Evolutionary conservation across 2,329 filamentous ascomycete species (phyloP).

Genomic region (Pyrenophora seminiperda): DNA sequence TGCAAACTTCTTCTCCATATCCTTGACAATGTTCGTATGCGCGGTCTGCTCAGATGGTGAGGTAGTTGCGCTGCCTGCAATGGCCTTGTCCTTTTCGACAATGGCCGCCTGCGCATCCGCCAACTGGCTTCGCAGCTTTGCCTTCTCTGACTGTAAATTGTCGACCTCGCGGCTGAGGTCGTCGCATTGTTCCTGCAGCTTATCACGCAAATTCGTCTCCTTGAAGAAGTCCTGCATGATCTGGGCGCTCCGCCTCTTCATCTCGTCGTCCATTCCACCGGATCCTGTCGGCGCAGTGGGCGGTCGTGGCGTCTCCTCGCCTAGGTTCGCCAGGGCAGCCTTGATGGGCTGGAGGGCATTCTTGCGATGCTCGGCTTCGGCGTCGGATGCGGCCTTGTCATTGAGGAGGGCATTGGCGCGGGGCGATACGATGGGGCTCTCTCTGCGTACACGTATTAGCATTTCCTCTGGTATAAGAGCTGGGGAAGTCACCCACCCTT

Average conservation of each 20-base stretch:
- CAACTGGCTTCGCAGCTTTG: conserved; percentile 40
- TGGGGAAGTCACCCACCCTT: conserved; percentile 8
- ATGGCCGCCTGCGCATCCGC: conserved; percentile 39
- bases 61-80: conserved; percentile 26
- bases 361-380: conserved; percentile 40
- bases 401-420: conserved; percentile 33
- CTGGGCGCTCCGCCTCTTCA: conserved; percentile 39
- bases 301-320: conserved; percentile 35
- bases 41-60: conserved; percentile 23
- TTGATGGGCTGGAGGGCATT: conserved; percentile 35
- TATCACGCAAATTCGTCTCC: conserved; percentile 45
- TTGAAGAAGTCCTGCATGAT: conserved; percentile 50
- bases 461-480: neutral
- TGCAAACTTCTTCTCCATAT: conserved; percentile 46
- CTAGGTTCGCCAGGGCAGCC: conserved; percentile 38
- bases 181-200: conserved; percentile 44
- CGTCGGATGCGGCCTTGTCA: conserved; percentile 45
- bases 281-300: conserved; percentile 42
- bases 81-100: conserved; percentile 39
- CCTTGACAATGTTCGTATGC: conserved; percentile 36
- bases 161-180: conserved; percentile 41
- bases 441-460: conserved; percentile 13
- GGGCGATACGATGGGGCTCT: conserved; percentile 30
- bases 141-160: conserved; percentile 38
- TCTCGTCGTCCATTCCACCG: conserved; percentile 40